Evolutionary conservation across 495 filamentous ascomycete genomes (phyloP).

Genomic region (Hypoxylon intermedium): DNA sequence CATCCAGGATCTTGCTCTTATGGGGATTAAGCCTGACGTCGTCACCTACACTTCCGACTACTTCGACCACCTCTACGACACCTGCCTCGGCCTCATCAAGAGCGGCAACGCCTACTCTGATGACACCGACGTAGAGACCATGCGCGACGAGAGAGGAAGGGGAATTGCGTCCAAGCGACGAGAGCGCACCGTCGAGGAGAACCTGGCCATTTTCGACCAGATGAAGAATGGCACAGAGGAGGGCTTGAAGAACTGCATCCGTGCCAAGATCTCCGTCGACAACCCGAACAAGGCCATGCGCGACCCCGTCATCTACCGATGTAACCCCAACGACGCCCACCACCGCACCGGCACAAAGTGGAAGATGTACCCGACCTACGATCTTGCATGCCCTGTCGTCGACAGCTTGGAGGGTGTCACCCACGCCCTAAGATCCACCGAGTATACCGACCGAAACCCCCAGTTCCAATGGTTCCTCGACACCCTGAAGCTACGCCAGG

Average conservation of each 20-base stretch:
- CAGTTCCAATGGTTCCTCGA: conserved; percentile 98
- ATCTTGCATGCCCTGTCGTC: conserved; percentile 90
- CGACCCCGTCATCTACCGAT: conserved; percentile 95
- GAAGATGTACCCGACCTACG: conserved; percentile 97
- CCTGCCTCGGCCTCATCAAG: conserved; percentile 79
- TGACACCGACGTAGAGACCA: conserved; percentile 86
- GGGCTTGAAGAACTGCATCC: conserved; percentile 81
- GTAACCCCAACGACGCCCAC: conserved; percentile 74
- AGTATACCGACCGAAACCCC: conserved; percentile 96
- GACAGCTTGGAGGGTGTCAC: conserved; percentile 92
- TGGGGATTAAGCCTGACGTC: conserved; percentile 85
- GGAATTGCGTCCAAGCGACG: conserved; percentile 78
- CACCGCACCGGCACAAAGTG: conserved; percentile 88
- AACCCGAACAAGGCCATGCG: conserved; percentile 86
- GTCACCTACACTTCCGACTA: conserved; percentile 86
- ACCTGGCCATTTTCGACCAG: conserved; percentile 78
- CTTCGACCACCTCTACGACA: conserved; percentile 85
- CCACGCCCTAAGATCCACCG: conserved; percentile 92
- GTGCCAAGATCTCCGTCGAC: conserved; percentile 85
- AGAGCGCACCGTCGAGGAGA: conserved; percentile 80
- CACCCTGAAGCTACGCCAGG: conserved; percentile 80
- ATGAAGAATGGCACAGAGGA: conserved; percentile 84
- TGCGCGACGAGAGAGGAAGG: conserved; percentile 78
- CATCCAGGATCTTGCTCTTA: conserved; percentile 79
- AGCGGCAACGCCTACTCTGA: conserved; percentile 87